Percentiles rank a stretch among this genome's conserved stretches.
phyloP scores from a whole-genome alignment of 768 basidiomycete species.

The Termitomyces sp. region DNA sequence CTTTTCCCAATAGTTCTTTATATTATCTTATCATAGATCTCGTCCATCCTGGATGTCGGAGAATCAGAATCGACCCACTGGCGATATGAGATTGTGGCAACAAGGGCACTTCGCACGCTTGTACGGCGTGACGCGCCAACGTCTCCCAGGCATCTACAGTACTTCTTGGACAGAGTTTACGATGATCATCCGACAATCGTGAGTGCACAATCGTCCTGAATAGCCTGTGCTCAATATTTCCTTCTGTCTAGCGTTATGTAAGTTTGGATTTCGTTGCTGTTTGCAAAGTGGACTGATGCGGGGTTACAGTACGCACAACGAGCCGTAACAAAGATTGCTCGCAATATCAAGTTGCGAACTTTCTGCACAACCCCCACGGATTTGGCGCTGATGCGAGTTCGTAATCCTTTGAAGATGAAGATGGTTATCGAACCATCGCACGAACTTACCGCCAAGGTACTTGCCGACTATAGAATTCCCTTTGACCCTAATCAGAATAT shows the following conservation, averaged over 20 bases:
- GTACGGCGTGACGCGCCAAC: slow-evolving; percentile 59
- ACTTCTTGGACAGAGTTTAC: slow-evolving; percentile 53
- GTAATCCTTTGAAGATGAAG: slow-evolving; percentile 60
- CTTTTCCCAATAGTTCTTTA: neutral
- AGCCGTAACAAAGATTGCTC: slow-evolving; percentile 70
- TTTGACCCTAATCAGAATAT: slow-evolving; percentile 29
- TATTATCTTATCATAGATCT: slow-evolving; percentile 10
- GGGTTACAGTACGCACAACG: slow-evolving; percentile 57
- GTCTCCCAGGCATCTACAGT: slow-evolving; percentile 42
- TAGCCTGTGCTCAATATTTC: neutral
- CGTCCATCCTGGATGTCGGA: slow-evolving; percentile 55
- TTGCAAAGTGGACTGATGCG: neutral
- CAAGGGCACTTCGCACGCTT: slow-evolving; percentile 61
- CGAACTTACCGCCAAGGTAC: slow-evolving; percentile 48
- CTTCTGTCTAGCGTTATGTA: slow-evolving; percentile 49
- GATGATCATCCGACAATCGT: slow-evolving; percentile 68
- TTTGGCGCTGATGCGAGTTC: slow-evolving; percentile 53
- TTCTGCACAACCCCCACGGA: slow-evolving; percentile 50
- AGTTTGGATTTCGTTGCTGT: slow-evolving; percentile 16
- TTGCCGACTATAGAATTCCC: slow-evolving; percentile 50
- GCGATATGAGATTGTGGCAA: slow-evolving; percentile 71
- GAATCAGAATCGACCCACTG: slow-evolving; percentile 65
- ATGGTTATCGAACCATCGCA: slow-evolving; percentile 45
- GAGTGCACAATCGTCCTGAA: slow-evolving; percentile 19
- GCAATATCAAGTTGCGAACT: slow-evolving; percentile 79